Base-by-base conservation (phyloP, 164 flowering plant species). In the Liriodendron chinense region DNA sequence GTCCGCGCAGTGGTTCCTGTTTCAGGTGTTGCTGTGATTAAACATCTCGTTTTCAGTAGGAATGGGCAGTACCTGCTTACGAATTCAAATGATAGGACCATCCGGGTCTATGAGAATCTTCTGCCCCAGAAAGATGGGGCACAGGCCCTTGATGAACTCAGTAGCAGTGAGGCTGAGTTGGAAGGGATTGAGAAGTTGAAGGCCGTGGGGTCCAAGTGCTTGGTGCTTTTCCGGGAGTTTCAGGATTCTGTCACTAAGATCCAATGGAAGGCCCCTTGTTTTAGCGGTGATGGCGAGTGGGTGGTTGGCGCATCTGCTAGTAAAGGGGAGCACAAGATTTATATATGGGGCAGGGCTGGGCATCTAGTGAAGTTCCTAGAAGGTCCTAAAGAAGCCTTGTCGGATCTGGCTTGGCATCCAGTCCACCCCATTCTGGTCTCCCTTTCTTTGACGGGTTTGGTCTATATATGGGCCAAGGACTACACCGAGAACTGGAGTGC, bases 401-500 rank as follows among this genome's bases (percentile, higher is more conserved):
- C 89, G 61, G 99, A 96, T 86, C 84, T 96, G 73, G 91, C 94
- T n/a, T 94, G 98, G 98, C 99, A 96, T 85, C 99, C 99, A 53
- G 90, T 96, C 75, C 88, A 87, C 76, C 99, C 99, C 18, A 80
- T 96, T 78, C 89, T 96, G 73, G 94, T 85, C n/a, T 96, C 99
- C 69, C 98, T 94, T 78, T 94, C 98, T 68, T 50, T 87, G 66
- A 84, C 90, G 72, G 99, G 99, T 24, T 81, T 91, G 77, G 90
- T 93, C 64, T 96, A 96, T 80, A 92, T 96, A 16, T 96, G 99
- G 99, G 99, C 98, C 25, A 96, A 96, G 83, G 99, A 96, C 74
- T 93, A 94, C 76, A 91, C 97, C 3, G 98, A 96, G 81, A 96
- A 96, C 78, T 96, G 98, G 99, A 96, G 99, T 88, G 99, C 99